Evolutionary conservation across 306 rosid genomes (phyloP), one percentile per base, ranked within the genome.

Genomic region (Cicer chorassanicum): DNA sequence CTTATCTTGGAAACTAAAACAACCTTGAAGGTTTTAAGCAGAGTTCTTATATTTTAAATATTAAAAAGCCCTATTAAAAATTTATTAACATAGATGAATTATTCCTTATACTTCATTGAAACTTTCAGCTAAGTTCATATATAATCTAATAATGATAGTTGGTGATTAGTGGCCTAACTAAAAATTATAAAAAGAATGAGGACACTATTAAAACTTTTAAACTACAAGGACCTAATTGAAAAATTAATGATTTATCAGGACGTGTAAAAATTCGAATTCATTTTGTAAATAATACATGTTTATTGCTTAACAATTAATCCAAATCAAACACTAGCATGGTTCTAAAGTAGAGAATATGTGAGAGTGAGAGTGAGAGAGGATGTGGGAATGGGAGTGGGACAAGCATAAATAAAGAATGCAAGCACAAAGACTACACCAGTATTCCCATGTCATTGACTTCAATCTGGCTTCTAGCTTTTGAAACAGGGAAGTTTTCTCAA

Each of bases 391-490:
- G 46, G 44, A 56, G 29, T 45, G 14, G 39, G 63, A 49, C 36
- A 65, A 13, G 50, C 54, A 72, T 72, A 64, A 62, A 51, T 16
- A 72, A 56, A 64, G 38, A 70, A 76, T n/a, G 36, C 51, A 9
- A 66, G 77, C 70, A 70, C 6, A 63, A 76, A 78, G n/a, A 77
- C 41, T 43, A 41, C 76, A 90, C 99, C 97, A 94, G 84, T 92
- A 94, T 75, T 94, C 99, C 88, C 85, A 84, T 6, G 96, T 88
- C 99, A 92, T 92, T 18, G 85, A 89, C 83, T 85, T 94, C 80
- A 94, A 86, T 24, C 99, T 97, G 39, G 1, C 72, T 87, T 90
- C 96, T 80, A 94, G 95, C 86, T 90, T 94, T 84, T 87, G 97
- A 78, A 90, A 92, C 77, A 94, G 75, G 46, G 93, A 82, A 77